A percentile compares a stretch with the other conserved stretches of the same genome.
Evolutionary conservation across 257 asterid genomes (phyloP).

Genomic region (Thymus mandschuricus): DNA sequence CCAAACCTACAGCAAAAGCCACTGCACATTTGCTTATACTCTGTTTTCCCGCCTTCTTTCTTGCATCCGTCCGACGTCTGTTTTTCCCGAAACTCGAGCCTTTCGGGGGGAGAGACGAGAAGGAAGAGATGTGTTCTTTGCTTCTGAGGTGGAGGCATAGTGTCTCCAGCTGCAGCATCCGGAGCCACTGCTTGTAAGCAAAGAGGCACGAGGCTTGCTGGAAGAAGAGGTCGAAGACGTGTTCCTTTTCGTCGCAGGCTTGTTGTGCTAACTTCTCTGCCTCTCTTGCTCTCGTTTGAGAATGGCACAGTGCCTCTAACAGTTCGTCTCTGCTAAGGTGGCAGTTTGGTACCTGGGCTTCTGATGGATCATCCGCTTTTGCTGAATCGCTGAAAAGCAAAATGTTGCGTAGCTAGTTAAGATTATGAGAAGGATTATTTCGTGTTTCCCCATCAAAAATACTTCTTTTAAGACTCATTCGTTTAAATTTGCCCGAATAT

Average conservation of each 20-base stretch:
- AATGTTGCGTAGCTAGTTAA: not conserved
- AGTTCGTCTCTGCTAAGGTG: slow-evolving; percentile 52
- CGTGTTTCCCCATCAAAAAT: not conserved
- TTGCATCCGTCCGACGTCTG: slow-evolving; percentile 28
- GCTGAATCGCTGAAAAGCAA: slow-evolving; percentile 36
- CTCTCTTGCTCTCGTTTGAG: slow-evolving; percentile 75
- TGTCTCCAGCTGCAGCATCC: slow-evolving; percentile 58
- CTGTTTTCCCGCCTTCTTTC: slow-evolving; percentile 32
- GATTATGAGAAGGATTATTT: not conserved
- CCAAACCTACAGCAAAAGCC: slow-evolving; percentile 60
- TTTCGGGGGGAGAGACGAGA: slow-evolving; percentile 33
- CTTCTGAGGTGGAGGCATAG: slow-evolving; percentile 56
- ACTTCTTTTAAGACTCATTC: too few species aligned
- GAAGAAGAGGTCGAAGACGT: slow-evolving; percentile 55
- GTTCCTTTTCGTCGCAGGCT: slow-evolving; percentile 64
- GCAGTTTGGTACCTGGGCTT: slow-evolving; percentile 26
- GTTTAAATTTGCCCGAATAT: too few species aligned
- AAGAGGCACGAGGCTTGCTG: slow-evolving; percentile 65
- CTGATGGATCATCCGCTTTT: slow-evolving; percentile 37
- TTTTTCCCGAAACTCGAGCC: slow-evolving; percentile 31
- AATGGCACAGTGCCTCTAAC: slow-evolving; percentile 72
- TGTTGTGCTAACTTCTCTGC: slow-evolving; percentile 70
- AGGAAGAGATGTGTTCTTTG: slow-evolving; percentile 31
- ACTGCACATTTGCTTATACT: slow-evolving; percentile 40
- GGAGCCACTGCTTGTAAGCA: slow-evolving; percentile 72